Percentiles rank a stretch among this genome's conserved stretches.
Conservation (phyloP, 169 alveolate species). For the Cryptosporidium viatorum region DNA sequence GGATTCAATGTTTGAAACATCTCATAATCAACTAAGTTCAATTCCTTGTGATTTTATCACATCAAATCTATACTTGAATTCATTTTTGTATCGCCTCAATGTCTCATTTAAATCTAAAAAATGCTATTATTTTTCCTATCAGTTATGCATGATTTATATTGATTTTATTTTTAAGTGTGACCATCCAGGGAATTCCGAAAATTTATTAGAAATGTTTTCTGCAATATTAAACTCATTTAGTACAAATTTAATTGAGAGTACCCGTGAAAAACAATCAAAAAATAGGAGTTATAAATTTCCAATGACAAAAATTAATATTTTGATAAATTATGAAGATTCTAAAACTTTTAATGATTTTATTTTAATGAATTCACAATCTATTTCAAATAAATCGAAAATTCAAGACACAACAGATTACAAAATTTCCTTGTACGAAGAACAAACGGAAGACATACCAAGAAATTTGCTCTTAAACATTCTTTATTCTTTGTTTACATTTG, state of each 20-base stretch:
- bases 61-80: not conserved
- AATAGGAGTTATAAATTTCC: not conserved
- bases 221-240: not conserved
- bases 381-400: not conserved
- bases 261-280: not conserved
- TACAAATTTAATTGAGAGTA: not conserved
- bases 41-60: not conserved
- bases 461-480: conserved; percentile 8
- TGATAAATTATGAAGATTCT: not conserved
- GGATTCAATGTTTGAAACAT: not conserved
- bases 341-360: not conserved
- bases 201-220: conserved; percentile 4
- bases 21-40: not conserved
- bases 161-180: conserved; percentile 25
- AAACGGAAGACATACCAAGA: not conserved
- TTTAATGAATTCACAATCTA: not conserved
- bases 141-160: not conserved
- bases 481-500: conserved; percentile 8
- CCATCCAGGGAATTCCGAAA: conserved; percentile 49
- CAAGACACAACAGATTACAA: not conserved
- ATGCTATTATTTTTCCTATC: not conserved
- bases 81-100: conserved; percentile 5
- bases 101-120: conserved; percentile 7
- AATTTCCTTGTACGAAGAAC: not conserved
- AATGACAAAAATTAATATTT: not conserved